Conservation (phyloP, 1,139 yeast species). For the Geotrichum australiense region DNA sequence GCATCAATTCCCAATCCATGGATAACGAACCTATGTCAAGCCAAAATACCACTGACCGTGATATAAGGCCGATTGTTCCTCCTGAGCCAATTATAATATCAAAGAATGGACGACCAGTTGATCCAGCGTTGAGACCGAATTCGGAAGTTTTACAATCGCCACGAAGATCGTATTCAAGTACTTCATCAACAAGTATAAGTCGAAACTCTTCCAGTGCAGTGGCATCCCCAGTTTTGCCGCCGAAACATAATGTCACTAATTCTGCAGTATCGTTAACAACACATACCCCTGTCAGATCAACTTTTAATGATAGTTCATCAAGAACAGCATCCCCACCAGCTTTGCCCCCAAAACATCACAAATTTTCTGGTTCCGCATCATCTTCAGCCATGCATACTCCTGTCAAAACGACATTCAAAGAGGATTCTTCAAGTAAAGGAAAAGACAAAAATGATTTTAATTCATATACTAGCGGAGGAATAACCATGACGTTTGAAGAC, state of each 20-base stretch:
- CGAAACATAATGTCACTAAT: neutral
- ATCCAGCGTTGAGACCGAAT: neutral
- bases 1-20: neutral
- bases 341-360: too few relatives aligned
- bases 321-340: neutral
- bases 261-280: neutral
- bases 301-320: too few relatives aligned
- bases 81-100: slow-evolving; percentile 2
- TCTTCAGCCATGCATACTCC: neutral
- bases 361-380: too few relatives aligned
- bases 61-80: neutral
- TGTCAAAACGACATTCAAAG: neutral
- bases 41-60: neutral
- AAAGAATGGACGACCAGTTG: slow-evolving; percentile 1
- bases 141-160: neutral
- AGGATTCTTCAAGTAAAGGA: neutral
- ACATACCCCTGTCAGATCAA: neutral
- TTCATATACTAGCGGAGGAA: slow-evolving; percentile 3
- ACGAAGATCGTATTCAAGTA: too few relatives aligned
- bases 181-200: neutral
- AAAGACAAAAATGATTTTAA: neutral
- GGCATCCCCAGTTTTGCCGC: neutral
- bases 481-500: slow-evolving; percentile 12
- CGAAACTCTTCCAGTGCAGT: neutral
- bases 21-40: neutral